phyloP scores from a whole-genome alignment of 2,329 filamentous ascomycete species.

The Fusarium sp. region DNA sequence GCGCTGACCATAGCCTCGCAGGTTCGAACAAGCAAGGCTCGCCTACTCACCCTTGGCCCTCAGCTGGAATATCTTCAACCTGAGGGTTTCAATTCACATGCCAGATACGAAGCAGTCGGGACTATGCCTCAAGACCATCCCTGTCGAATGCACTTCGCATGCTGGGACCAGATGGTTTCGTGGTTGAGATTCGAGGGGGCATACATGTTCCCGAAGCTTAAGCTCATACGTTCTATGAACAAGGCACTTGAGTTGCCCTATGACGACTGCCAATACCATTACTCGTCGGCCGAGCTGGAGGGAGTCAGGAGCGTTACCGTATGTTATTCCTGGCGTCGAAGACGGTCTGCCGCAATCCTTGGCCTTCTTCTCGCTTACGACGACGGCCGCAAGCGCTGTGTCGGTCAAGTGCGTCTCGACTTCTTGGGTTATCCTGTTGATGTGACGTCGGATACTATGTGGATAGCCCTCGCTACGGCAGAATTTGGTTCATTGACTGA shows the following conservation, averaged over 20 bases:
- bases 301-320: background rate
- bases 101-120: background rate
- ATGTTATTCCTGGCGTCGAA: background rate
- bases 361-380: background rate
- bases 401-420: background rate
- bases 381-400: background rate
- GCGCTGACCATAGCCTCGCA: background rate
- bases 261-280: background rate
- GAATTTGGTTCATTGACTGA: background rate
- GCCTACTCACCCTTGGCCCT: background rate
- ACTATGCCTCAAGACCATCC: background rate
- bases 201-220: background rate
- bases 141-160: background rate
- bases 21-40: background rate
- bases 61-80: background rate
- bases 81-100: background rate
- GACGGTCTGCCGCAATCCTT: background rate
- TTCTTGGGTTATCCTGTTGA: background rate
- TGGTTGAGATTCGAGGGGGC: background rate
- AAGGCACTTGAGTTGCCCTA: background rate
- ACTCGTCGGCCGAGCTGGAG: background rate
- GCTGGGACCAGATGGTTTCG: too few relatives aligned
- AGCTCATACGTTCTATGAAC: background rate
- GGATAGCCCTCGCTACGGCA: background rate
- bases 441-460: background rate